Base-by-base conservation (phyloP, 441 rosid genomes). In the Gossypium schwendimanii region DNA sequence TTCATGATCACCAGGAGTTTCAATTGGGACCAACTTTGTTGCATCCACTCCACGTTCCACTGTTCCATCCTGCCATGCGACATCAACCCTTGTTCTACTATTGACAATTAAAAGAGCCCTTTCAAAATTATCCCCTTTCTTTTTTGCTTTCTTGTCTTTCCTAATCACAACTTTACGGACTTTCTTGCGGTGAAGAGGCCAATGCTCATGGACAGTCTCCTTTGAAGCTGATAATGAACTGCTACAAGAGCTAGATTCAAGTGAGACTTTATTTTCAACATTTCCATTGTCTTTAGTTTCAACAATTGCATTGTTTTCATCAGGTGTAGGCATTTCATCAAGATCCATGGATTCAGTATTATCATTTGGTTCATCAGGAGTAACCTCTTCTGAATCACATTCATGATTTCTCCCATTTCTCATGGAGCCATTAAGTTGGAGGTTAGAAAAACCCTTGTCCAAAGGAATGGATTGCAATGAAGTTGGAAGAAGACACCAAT, bases 1-100 rank as follows among this genome's bases (percentile, higher is more conserved):
- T 83, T 96, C 99, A 73, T 93, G 98, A 84, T 93, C 98, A 79
- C 97, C 97, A 64, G 96, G 99, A 70, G 87, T 93, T 83, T 96
- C 97, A 71, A 96, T 84, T 63, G 99, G 97, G 83, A 91, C 85
- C 84, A 96, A 77, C 55, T 77, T 77, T 31, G 80, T 87, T 54
- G 94, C 87, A 72, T 80, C 84, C 69, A 91, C 73, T 41, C 87
- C 85, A 66, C 41, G 18, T 76, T 84, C 96, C 63, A 75, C 72
- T 21, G 81, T 86, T 73, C 99, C 97, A 78, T 91, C 97, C 73
- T 96, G 99, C 99, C 98, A 96, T 28, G 83, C 87, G 73, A 96
- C 93, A 86, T 90, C 92, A 80, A 90, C 96, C 50, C 62, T 77
- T 49, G 92, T 91, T 80, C 81, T 86, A 71, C 88, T 87, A 76